Percentiles rank a stretch among this genome's conserved stretches.
Evolutionary conservation across 164 flowering plant genomes (phyloP).

Genomic region (Aristolochia fimbriata): DNA sequence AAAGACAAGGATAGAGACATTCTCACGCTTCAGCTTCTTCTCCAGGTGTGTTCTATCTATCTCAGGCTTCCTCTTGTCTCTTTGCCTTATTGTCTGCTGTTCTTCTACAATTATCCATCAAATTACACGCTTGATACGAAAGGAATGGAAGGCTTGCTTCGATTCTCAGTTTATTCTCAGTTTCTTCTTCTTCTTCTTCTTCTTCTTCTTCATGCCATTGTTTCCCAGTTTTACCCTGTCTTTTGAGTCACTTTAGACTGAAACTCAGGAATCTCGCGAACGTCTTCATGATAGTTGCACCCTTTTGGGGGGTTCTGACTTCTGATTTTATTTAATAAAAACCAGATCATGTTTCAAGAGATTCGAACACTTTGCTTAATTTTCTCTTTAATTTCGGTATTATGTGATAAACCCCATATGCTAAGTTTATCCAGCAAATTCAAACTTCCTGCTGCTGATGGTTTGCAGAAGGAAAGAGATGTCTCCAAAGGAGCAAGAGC

Average conservation of each 20-base stretch:
- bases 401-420: background rate
- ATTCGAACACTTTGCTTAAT: background rate
- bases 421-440: background rate
- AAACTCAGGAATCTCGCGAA: too few species aligned
- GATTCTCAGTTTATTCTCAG: background rate
- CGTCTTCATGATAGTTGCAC: too few species aligned
- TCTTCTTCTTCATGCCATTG: background rate
- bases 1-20: conserved; percentile 50
- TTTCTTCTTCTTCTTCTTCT: too few species aligned
- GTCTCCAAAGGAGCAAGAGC: conserved; percentile 26
- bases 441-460: background rate
- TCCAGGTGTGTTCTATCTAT: conserved; percentile 34
- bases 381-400: background rate
- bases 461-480: conserved; percentile 49
- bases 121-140: background rate
- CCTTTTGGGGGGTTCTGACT: too few species aligned
- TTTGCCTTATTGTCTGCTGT: background rate
- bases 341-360: too few species aligned
- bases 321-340: too few species aligned
- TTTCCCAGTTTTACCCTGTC: background rate
- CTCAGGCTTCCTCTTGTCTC: background rate
- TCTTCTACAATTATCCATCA: background rate
- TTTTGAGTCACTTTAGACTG: too few species aligned
- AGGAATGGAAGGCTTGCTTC: background rate
- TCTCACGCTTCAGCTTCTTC: conserved; percentile 45